Percentiles rank a stretch among this genome's conserved stretches.
Conservation (phyloP, 2,329 filamentous ascomycete species). For the Ceratocystis alfenasii region DNA sequence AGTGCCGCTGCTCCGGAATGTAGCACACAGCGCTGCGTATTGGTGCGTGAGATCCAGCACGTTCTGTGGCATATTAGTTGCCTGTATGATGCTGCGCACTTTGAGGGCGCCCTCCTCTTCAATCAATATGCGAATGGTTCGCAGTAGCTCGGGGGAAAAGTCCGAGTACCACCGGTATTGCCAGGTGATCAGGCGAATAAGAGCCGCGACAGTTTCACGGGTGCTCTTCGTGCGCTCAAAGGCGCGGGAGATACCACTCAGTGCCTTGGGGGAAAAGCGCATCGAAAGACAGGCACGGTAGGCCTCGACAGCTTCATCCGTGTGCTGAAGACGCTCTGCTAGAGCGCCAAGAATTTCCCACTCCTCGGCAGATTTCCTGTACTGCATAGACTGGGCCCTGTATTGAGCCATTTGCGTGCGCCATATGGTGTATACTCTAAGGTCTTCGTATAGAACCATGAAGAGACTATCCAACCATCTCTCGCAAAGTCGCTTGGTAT, state of each 20-base stretch:
- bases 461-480: constrained; percentile 97
- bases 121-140: constrained; percentile 79
- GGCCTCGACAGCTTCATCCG: constrained; percentile 82
- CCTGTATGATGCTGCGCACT: constrained; percentile 91
- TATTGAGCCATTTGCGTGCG: constrained; percentile 95
- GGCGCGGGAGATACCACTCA: constrained; percentile 69
- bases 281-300: constrained; percentile 79
- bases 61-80: constrained; percentile 82
- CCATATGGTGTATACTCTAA: constrained; percentile 98
- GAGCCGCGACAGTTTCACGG: constrained; percentile 65
- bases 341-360: constrained; percentile 96
- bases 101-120: constrained; percentile 97
- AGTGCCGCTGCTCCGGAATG: constrained; percentile 86
- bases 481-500: constrained; percentile 94
- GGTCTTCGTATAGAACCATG: constrained; percentile 97
- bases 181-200: constrained; percentile 90
- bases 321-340: constrained; percentile 83
- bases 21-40: constrained; percentile 87
- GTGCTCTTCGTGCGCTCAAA: constrained; percentile 71
- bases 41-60: constrained; percentile 92
- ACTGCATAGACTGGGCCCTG: constrained; percentile 81
- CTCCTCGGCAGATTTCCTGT: constrained; percentile 92
- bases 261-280: constrained; percentile 85
- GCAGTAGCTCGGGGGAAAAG: constrained; percentile 86
- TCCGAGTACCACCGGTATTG: constrained; percentile 99